Percentiles rank a stretch among this genome's conserved stretches.
These are phyloP conservation scores for Austroboletus festivus DNA, from an alignment of 768 basidiomycete genomes.

Conservation along the genomic window DNA sequence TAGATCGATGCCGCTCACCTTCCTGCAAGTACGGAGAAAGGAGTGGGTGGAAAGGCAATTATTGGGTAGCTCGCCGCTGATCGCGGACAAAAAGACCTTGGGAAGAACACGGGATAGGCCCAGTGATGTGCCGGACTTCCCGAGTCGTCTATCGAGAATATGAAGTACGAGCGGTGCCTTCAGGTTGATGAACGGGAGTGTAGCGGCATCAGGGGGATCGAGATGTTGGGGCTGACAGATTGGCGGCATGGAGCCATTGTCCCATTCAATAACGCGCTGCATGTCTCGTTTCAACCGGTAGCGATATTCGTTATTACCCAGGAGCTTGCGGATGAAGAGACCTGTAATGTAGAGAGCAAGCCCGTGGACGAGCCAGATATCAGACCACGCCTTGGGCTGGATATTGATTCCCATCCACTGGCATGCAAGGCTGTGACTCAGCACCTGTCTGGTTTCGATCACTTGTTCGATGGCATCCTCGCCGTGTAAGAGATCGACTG, in stretches of 20 bases:
- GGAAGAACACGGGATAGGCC: slow-evolving; percentile 94
- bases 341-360: slow-evolving; percentile 88
- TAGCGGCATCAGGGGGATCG: slow-evolving; percentile 79
- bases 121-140: slow-evolving; percentile 92
- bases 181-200: slow-evolving; percentile 86
- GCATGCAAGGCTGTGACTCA: slow-evolving; percentile 86
- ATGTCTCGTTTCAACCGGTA: slow-evolving; percentile 96
- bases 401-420: slow-evolving; percentile 99
- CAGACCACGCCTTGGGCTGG: slow-evolving; percentile 87
- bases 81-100: slow-evolving; percentile 89
- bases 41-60: slow-evolving; percentile 86
- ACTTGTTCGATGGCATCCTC: slow-evolving; percentile 92
- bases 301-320: slow-evolving; percentile 97
- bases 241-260: slow-evolving; percentile 86
- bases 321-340: slow-evolving; percentile 77
- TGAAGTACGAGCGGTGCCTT: slow-evolving; percentile 96
- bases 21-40: slow-evolving; percentile 89
- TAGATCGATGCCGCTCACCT: slow-evolving; percentile 88
- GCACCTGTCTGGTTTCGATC: slow-evolving; percentile 80
- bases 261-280: slow-evolving; percentile 84
- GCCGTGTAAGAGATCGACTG: slow-evolving; percentile 79
- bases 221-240: slow-evolving; percentile 86
- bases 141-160: slow-evolving; percentile 89
- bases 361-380: slow-evolving; percentile 96
- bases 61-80: slow-evolving; percentile 84